A percentile compares a stretch with the other conserved stretches of the same genome.
phyloP scores from a whole-genome alignment of 169 alveolate genomes.

The Plasmodium cynomolgi region DNA sequence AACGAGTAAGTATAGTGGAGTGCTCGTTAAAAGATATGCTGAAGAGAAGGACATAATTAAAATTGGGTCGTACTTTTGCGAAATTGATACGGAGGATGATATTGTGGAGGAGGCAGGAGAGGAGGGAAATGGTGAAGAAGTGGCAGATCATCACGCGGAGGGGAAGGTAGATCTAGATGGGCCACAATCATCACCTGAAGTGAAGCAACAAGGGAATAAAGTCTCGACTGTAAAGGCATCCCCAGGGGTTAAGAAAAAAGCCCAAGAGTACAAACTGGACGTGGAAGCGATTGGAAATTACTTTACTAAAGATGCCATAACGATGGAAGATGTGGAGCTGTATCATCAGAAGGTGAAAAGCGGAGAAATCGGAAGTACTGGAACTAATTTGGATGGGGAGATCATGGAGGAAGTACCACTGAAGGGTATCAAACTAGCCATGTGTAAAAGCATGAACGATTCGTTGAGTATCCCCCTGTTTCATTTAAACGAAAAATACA shows the following conservation, averaged over 20 bases:
- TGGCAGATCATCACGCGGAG: neutral
- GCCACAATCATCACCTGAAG: neutral
- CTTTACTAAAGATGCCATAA: slow-evolving; percentile 17
- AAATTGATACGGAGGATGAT: slow-evolving; percentile 84
- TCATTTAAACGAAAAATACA: slow-evolving; percentile 48
- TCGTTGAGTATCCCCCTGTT: slow-evolving; percentile 52
- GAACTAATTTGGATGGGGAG: neutral
- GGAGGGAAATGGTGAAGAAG: slow-evolving; percentile 6
- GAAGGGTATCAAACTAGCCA: slow-evolving; percentile 52
- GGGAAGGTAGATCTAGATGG: neutral
- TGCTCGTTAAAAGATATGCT: slow-evolving; percentile 88
- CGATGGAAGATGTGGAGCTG: slow-evolving; percentile 39
- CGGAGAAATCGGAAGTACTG: neutral
- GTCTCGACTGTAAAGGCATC: slow-evolving; percentile 28
- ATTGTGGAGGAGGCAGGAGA: neutral
- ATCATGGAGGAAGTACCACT: slow-evolving; percentile 33
- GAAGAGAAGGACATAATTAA: slow-evolving; percentile 88
- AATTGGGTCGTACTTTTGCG: slow-evolving; percentile 87
- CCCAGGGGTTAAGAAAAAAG: slow-evolving; percentile 68
- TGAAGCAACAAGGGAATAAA: neutral
- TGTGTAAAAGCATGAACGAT: slow-evolving; percentile 71
- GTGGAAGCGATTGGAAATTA: neutral
- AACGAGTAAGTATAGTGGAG: slow-evolving; percentile 93
- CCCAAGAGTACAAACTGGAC: slow-evolving; percentile 28
- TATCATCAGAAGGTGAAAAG: slow-evolving; percentile 7